A percentile compares a stretch with the other conserved stretches of the same genome.
Evolutionary conservation across 805 yeast species (phyloP).

Genomic region (Starmerella apis): DNA sequence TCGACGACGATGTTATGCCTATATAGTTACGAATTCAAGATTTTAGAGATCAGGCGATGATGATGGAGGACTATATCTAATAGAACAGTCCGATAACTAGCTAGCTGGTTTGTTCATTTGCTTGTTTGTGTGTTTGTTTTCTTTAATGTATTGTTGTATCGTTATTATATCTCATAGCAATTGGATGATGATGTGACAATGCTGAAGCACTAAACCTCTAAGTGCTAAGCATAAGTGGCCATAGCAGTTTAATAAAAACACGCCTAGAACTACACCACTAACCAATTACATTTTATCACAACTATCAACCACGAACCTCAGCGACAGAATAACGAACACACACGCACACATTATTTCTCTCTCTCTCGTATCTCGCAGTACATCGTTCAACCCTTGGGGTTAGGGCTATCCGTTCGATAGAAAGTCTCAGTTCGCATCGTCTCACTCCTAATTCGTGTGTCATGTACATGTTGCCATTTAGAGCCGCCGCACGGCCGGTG

Average conservation of each 20-base stretch:
- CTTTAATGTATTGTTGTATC: too few species aligned
- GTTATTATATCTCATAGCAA: too few species aligned
- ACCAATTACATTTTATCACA: too few species aligned
- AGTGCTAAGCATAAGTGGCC: too few species aligned
- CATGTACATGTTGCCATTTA: background rate
- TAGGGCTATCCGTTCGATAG: background rate
- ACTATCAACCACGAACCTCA: too few species aligned
- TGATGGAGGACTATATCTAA: background rate
- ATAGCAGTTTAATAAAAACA: too few species aligned
- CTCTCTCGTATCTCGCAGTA: background rate
- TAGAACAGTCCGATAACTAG: too few species aligned
- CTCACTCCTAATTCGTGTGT: background rate
- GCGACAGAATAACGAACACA: too few species aligned
- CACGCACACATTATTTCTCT: too few species aligned
- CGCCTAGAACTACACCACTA: too few species aligned
- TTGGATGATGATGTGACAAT: background rate
- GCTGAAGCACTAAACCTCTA: background rate
- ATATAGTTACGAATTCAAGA: slow-evolving; percentile 5
- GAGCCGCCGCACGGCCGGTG: background rate
- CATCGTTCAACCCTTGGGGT: background rate
- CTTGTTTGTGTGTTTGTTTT: too few species aligned
- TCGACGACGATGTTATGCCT: background rate
- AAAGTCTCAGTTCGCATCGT: background rate
- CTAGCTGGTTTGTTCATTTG: too few species aligned
- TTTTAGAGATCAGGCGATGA: background rate